Evolutionary conservation across 1,284 basidiomycete species (phyloP).

Genomic region (Spongiforma sp.): DNA sequence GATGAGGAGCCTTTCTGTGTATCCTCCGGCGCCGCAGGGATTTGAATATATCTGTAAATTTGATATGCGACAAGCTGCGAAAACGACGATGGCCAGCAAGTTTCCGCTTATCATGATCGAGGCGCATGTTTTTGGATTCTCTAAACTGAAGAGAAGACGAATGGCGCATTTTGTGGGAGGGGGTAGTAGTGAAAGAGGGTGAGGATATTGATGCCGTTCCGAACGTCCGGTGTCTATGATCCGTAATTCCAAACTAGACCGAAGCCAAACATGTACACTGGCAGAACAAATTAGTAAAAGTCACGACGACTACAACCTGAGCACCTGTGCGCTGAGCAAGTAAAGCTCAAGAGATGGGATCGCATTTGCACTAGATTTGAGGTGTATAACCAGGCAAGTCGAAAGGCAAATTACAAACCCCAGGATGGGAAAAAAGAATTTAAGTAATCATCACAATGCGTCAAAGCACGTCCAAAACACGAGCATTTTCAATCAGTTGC

Average conservation of each 20-base stretch:
- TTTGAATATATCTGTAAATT: slow-evolving; percentile 32
- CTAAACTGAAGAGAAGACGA: slow-evolving; percentile 16
- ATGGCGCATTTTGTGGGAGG: slow-evolving; percentile 14
- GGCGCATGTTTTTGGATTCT: slow-evolving; percentile 23
- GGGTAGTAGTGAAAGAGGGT: background rate
- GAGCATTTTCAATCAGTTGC: too few species aligned
- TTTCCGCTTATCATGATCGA: slow-evolving; percentile 16
- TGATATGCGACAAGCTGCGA: slow-evolving; percentile 24
- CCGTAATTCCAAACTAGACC: slow-evolving; percentile 25
- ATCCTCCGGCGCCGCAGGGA: slow-evolving; percentile 25
- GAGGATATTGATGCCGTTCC: background rate
- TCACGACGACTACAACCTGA: too few species aligned
- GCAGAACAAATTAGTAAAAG: too few species aligned
- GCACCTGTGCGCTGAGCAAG: too few species aligned
- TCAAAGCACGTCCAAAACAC: too few species aligned
- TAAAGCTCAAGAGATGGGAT: too few species aligned
- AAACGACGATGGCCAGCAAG: slow-evolving; percentile 13
- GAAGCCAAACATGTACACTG: slow-evolving; percentile 1
- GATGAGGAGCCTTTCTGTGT: slow-evolving; percentile 8
- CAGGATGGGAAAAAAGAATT: too few species aligned
- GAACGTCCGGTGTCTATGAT: background rate
- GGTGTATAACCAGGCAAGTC: too few species aligned
- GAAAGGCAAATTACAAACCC: too few species aligned
- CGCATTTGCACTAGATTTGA: too few species aligned
- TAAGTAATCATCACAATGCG: too few species aligned